Evolutionary conservation across 2,329 filamentous ascomycete species (phyloP), one percentile per base, ranked within the genome.

Genomic region (Didymellaceae sp.): DNA sequence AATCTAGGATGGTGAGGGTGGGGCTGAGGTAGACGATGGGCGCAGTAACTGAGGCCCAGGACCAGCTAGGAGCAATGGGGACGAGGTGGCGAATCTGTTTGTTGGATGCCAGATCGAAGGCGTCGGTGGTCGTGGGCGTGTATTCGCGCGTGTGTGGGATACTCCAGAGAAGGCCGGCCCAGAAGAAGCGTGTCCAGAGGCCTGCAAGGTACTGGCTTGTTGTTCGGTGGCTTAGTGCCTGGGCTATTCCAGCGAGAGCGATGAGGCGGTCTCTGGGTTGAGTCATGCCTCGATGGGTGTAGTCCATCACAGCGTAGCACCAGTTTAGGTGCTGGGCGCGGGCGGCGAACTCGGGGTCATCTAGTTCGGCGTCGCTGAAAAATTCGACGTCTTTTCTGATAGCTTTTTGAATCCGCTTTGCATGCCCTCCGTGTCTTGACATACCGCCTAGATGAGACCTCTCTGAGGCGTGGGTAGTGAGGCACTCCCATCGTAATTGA

Each of bases 401-500:
- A 2, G 53, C 56, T 3, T 14, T 34, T 1, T 52, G 51, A 18
- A 64, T 47, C 13, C 16, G 13, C 26, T 59, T 58, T 11, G 59
- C 50, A 20, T 58, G 42, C 9, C 51, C 47, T 1, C 17, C 32
- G 17, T 45, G 42, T 2, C 42, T 25, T 28, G 42, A 37, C 32
- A 30, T 45, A 1, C 42, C 42, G 6, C 32, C 24, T 20, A 31
- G 20, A 20, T 34, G 58, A 10, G 55, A 52, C 1, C 54, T 22
- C 30, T 66, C 60, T 0, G 57, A 61, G 8, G 55, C 59, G 28
- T 62, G 43, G 33, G 44, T 48, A n/a, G 38, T 51, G 5, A 57
- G 42, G 26, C 64, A 67, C 39, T 64, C 59, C 62, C 62, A 67
- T 13, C 49, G 48, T 4, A 67, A 14, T 21, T 59, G 55, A 8